Evolutionary conservation across 345 rosid genomes (phyloP), one percentile per base, ranked within the genome.

Genomic region (Zanthoxylum bungeanum): DNA sequence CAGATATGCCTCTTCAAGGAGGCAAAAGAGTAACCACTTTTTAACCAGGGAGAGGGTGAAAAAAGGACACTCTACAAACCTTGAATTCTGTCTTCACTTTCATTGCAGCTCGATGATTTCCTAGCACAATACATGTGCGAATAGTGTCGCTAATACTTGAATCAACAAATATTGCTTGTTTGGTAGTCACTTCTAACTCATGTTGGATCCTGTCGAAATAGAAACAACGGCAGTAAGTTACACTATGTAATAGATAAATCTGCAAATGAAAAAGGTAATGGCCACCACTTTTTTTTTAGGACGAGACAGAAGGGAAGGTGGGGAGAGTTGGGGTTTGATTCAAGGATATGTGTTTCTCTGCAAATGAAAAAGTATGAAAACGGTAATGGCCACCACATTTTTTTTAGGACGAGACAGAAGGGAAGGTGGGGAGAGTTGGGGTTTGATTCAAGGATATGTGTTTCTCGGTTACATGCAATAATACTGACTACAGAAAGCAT

Each of bases 121-220:
- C 93, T 65, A 95, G 73, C 53, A 86, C 97, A 73, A 95, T 95
- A 80, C 99, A 95, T 33, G 98, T 95, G 53, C 97, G 92, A 74
- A 95, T 95, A 19, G 99, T 95, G 79, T 95, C 99, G 74, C 97
- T 95, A 69, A 95, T 88, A 78, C 99, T 95, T 30, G 99, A 92
- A 83, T 91, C 99, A 34, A 95, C 96, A 88, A 95, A 95, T 70
- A 95, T 95, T 42, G 96, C 85, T 72, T 92, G 99, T 80, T 92
- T 92, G 33, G 99, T 95, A 40, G 88, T 80, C 56, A 83, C 96
- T 86, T 95, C 99, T 72, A 95, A 75, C 78, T 92, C 99, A 9
- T 95, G 97, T 51, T 95, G 99, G 65, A 95, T 91, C 81, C 99
- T 94, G 87, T 61, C 76, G 60, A 51, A 50, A 19, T 33, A 51